Conservation (phyloP, 1,284 basidiomycete genomes). For the Pascua guehoae region DNA sequence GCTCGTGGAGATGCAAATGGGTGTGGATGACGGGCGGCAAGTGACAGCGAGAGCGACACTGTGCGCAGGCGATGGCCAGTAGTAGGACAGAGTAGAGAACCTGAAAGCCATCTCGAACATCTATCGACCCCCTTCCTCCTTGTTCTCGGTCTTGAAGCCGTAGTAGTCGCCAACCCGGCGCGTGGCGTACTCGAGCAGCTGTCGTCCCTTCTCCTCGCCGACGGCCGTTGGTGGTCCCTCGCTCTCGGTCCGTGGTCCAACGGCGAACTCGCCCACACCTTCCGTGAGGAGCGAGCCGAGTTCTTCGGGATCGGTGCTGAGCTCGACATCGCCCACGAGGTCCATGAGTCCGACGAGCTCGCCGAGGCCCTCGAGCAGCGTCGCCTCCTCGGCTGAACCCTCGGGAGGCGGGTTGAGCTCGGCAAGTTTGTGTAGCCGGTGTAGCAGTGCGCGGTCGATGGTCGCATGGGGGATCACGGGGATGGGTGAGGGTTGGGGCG, state of each 20-base stretch:
- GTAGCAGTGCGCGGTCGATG: conserved; percentile 9
- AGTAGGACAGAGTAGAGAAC: too few relatives aligned
- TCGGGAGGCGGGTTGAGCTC: conserved; percentile 16
- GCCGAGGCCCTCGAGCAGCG: conserved; percentile 14
- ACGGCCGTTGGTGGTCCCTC: background rate
- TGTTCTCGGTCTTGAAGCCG: conserved; percentile 12
- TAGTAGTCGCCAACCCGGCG: conserved; percentile 21
- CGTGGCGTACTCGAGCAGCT: conserved; percentile 16
- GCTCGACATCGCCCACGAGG: conserved; percentile 14
- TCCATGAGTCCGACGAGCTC: conserved; percentile 25
- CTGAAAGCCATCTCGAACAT: too few relatives aligned
- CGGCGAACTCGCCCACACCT: conserved; percentile 11
- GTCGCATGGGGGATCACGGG: conserved; percentile 4
- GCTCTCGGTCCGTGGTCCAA: background rate
- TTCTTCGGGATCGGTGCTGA: conserved; percentile 3
- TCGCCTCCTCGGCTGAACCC: conserved; percentile 8
- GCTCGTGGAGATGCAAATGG: too few relatives aligned
- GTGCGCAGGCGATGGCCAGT: too few relatives aligned
- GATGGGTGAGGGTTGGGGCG: conserved; percentile 9
- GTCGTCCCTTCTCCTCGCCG: conserved; percentile 4
- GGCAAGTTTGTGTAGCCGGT: conserved; percentile 13
- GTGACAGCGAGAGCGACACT: too few relatives aligned
- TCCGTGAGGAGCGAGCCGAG: conserved; percentile 11
- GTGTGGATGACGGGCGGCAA: too few relatives aligned
- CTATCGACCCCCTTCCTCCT: too few relatives aligned